A percentile compares a stretch with the other conserved stretches of the same genome.
phyloP scores from a whole-genome alignment of 441 rosid species.

The Cnidoscolus chayamansa region DNA sequence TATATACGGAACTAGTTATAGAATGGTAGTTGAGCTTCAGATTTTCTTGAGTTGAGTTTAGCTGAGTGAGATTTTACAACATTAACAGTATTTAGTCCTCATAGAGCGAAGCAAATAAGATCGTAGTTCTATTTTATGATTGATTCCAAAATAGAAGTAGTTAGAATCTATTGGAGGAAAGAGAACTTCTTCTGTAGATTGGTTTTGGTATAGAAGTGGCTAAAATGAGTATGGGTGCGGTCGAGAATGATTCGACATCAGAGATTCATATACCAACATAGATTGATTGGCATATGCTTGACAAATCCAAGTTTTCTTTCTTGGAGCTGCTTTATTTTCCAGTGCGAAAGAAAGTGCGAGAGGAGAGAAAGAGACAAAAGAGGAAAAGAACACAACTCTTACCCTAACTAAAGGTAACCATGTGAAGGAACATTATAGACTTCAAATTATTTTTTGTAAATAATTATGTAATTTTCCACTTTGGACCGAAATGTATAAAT shows the following conservation, averaged over 20 bases:
- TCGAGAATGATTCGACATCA: constrained; percentile 53
- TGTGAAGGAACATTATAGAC: no score
- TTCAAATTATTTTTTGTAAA: no score
- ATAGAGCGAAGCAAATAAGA: neutral
- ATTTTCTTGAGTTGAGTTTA: constrained; percentile 3
- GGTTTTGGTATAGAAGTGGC: constrained; percentile 41
- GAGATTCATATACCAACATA: constrained; percentile 64
- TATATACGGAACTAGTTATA: neutral
- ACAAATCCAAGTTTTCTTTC: constrained; percentile 82
- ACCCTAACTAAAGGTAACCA: no score
- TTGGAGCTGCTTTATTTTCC: constrained; percentile 84
- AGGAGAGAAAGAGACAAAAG: no score
- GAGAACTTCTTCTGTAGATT: neutral
- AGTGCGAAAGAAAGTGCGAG: constrained; percentile 29
- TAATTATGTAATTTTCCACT: no score
- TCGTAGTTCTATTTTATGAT: neutral
- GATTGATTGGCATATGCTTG: constrained; percentile 87
- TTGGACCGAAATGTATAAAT: no score
- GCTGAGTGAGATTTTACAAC: neutral
- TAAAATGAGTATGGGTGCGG: constrained; percentile 62
- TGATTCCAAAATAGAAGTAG: neutral
- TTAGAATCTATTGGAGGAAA: neutral
- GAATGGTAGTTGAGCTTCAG: neutral
- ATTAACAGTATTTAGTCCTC: neutral
- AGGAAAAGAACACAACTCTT: no score